These are phyloP conservation scores for Pseudomonodictys pantanalensis DNA, from an alignment of 495 filamentous ascomycete species.

Conservation along the genomic window DNA sequence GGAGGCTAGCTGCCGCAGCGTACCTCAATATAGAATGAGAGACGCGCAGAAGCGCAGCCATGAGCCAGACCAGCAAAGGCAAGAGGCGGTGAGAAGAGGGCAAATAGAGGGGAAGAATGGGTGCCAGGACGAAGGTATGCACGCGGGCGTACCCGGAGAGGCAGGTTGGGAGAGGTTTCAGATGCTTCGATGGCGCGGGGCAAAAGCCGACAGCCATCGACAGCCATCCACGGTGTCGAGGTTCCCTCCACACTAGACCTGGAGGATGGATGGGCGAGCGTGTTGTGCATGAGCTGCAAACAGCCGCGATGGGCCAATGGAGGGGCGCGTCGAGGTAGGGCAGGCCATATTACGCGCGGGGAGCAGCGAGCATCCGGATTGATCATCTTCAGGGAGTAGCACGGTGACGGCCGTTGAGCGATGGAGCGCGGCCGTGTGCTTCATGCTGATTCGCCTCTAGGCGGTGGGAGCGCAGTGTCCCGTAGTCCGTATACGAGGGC, in stretches of 20 bases:
- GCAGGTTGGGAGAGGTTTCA: conserved; percentile 20
- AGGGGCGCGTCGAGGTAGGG: background rate
- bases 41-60: background rate
- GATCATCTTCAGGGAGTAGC: conserved; percentile 3
- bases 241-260: conserved; percentile 7
- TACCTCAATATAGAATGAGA: no score
- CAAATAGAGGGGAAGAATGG: background rate
- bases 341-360: conserved; percentile 14
- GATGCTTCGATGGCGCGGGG: conserved; percentile 17
- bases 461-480: background rate
- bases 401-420: background rate
- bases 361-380: background rate
- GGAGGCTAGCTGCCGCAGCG: background rate
- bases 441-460: background rate
- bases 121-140: background rate
- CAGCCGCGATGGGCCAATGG: conserved; percentile 19
- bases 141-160: conserved; percentile 19
- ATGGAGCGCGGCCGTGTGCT: background rate
- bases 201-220: conserved; percentile 1
- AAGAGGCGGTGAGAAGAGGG: conserved; percentile 28
- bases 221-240: conserved; percentile 10
- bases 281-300: conserved; percentile 11
- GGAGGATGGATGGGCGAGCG: conserved; percentile 5
- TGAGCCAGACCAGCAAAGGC: background rate
- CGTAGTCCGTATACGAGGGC: conserved; percentile 14